Conservation (phyloP, 805 yeast species). For the Saturnispora galanensis region DNA sequence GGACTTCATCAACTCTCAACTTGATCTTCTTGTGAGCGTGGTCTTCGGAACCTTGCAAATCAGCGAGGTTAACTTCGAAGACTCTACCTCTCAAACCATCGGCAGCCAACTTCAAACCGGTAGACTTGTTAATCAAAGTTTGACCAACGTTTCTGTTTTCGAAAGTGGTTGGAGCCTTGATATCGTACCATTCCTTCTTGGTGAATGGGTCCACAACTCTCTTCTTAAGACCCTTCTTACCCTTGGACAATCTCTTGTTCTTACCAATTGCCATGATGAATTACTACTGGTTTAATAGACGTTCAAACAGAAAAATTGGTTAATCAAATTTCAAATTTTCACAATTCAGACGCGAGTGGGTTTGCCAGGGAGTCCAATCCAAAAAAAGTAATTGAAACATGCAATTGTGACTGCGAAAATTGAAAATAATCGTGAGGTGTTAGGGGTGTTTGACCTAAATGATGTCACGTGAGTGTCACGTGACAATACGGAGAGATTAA, state of each 20-base stretch:
- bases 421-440: no score
- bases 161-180: conserved; percentile 97
- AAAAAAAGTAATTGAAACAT: neutral
- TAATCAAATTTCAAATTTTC: conserved; percentile 1
- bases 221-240: conserved; percentile 98
- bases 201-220: conserved; percentile 99
- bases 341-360: neutral
- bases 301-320: neutral
- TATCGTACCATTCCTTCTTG: conserved; percentile 98
- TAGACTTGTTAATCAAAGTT: conserved; percentile 95
- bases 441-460: neutral
- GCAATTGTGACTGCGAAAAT: conserved; percentile 1
- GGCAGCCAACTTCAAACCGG: conserved; percentile 96
- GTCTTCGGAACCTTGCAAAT: conserved; percentile 97
- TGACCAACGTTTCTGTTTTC: conserved; percentile 98
- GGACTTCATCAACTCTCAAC: conserved; percentile 98
- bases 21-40: conserved; percentile 95
- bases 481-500: neutral
- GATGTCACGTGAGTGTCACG: neutral
- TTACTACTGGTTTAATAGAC: conserved; percentile 10
- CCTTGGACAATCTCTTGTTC: conserved; percentile 73
- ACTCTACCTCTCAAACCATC: conserved; percentile 98
- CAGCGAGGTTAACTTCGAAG: conserved; percentile 92
- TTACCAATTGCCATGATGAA: conserved; percentile 51
- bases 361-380: neutral